Conservation (phyloP, 441 rosid genomes). For the Populus hybrid region DNA sequence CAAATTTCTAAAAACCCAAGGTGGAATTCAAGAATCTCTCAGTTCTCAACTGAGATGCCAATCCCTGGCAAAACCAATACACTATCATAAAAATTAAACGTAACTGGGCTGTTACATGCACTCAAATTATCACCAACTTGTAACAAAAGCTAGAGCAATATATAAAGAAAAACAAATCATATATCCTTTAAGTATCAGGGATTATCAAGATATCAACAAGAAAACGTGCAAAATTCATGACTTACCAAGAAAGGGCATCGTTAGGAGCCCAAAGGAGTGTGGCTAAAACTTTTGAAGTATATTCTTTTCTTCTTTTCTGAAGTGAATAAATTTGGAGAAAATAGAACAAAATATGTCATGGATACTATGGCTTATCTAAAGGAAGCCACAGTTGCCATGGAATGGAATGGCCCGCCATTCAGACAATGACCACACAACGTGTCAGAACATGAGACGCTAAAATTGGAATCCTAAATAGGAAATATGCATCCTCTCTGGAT, state of each 20-base stretch:
- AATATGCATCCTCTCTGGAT: not conserved
- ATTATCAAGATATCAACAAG: not conserved
- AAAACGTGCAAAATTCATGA: not conserved
- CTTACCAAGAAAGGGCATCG: constrained; percentile 8
- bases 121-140: not conserved
- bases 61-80: constrained; percentile 5
- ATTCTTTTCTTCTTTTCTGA: not conserved
- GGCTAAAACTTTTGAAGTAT: not conserved
- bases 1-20: constrained; percentile 14
- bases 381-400: not conserved
- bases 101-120: not conserved
- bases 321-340: not conserved
- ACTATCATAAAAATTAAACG: not conserved
- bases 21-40: constrained; percentile 2
- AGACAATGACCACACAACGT: not conserved
- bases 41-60: constrained; percentile 13
- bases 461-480: too few species aligned
- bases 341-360: not conserved
- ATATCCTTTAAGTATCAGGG: not conserved
- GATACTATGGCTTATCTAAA: constrained; percentile 11
- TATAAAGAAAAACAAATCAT: not conserved
- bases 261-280: not conserved
- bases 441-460: not conserved
- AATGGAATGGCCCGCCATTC: too few species aligned
- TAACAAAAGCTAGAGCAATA: not conserved